Base-by-base conservation (phyloP, 768 basidiomycete genomes). In the Boletus sp. region DNA sequence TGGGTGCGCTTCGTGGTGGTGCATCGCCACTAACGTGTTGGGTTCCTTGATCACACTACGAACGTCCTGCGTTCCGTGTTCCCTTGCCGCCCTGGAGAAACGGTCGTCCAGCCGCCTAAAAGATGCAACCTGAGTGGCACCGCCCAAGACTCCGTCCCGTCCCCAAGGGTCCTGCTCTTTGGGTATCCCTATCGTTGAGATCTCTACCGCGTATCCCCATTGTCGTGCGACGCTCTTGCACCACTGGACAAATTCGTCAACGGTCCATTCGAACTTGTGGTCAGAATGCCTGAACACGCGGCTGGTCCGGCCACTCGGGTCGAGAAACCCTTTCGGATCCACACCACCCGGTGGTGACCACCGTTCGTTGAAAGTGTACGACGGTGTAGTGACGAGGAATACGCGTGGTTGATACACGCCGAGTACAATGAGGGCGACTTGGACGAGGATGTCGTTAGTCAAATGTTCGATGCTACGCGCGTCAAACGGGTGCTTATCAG, bases 201-300 rank as follows among this genome's bases (percentile, higher is more conserved):
- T 67, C 29, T 83, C 76, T 10, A 91, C 84, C 1, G 75, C 75
- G 61, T 94, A 94, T 0, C 89, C 90, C 88, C 89, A 94, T 47
- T 82, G 78, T 5, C 65, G 66, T 0, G 87, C 90, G 2, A 73
- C 75, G 0, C 64, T 66, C 11, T 71, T 59, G 65, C 91, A 92
- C 83, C 87, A 90, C 15, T 60, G 62, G 18, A 67, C 64, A 66
- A 92, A 96, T 64, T 95, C 93, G 3, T 83, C 82, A 0, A 72
- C 67, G 0, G 91, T 94, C 89, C 90, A 95, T 69, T 96, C 93
- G 59, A 94, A 92, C 63, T 93, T 89, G 71, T 96, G 93, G 61
- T 94, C 93, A 24, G 72, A 56, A 66, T 95, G 91, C 20, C 93
- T 79, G 75, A 94, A 94, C 30, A 89, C 71, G 1, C 92, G 82